phyloP scores from a whole-genome alignment of 202 grass and related monocot genomes.

The Musa balbisiana region DNA sequence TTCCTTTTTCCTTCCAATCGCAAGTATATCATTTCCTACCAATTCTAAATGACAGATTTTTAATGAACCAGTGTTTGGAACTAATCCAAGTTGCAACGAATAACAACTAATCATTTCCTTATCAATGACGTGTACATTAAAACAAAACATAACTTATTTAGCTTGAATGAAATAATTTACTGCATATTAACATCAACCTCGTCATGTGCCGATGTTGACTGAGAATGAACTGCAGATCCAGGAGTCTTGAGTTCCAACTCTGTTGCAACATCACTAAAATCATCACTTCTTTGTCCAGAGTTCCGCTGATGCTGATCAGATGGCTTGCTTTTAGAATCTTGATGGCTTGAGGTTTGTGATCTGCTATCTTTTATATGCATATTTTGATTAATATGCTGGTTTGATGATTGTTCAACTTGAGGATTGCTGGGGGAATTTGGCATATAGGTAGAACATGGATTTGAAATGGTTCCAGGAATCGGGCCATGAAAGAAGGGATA shows the following conservation, averaged over 20 bases:
- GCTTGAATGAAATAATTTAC: neutral
- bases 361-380: conserved; percentile 30
- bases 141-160: neutral
- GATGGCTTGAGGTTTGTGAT: conserved; percentile 27
- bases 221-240: conserved; percentile 43
- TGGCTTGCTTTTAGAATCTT: conserved; percentile 48
- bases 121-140: conserved; percentile 22
- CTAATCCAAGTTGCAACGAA: neutral
- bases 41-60: neutral
- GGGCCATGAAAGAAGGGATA: conserved; percentile 48
- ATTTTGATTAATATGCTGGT: conserved; percentile 32
- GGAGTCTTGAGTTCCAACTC: conserved; percentile 85
- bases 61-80: neutral
- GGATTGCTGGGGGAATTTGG: conserved; percentile 34
- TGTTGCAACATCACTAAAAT: conserved; percentile 66
- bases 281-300: conserved; percentile 40
- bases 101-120: neutral
- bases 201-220: conserved; percentile 35
- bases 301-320: conserved; percentile 32
- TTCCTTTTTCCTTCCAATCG: conserved; percentile 9
- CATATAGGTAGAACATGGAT: conserved; percentile 33
- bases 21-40: neutral
- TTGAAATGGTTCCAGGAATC: conserved; percentile 33
- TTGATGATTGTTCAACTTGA: conserved; percentile 47
- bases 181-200: conserved; percentile 16